Evolutionary conservation across 441 rosid species (phyloP).

Genomic region (Jatropha multifida): DNA sequence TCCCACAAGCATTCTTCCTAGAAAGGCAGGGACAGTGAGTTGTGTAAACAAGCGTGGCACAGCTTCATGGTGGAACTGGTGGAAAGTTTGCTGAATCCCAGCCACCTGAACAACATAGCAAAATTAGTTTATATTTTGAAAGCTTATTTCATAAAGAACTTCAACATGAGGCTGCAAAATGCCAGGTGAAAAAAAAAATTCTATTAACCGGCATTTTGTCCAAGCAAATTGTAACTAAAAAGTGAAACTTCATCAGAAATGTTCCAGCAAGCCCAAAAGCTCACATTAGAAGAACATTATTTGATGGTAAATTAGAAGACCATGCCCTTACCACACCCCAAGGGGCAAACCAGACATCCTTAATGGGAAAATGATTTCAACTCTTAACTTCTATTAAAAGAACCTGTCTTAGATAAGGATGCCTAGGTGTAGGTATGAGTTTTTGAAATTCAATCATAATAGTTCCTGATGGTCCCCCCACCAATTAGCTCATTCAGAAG

Average conservation of each 20-base stretch:
- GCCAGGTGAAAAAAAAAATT: too few species aligned
- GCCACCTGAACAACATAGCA: constrained; percentile 51
- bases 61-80: constrained; percentile 88
- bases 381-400: not conserved
- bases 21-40: constrained; percentile 37
- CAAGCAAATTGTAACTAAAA: not conserved
- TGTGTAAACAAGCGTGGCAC: constrained; percentile 61
- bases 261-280: not conserved
- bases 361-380: not conserved
- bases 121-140: constrained; percentile 1
- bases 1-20: constrained; percentile 70
- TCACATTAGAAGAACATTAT: not conserved
- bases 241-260: not conserved
- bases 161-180: too few species aligned
- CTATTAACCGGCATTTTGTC: too few species aligned
- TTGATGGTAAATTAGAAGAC: too few species aligned
- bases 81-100: constrained; percentile 85
- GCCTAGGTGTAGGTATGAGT: not conserved
- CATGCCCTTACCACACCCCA: too few species aligned
- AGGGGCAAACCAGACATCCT: not conserved
- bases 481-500: not conserved
- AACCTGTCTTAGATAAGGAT: not conserved
- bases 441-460: not conserved
- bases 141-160: not conserved
- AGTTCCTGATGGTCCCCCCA: not conserved